Conservation (phyloP, 768 basidiomycete species). For the Clitopilus hobsonii region DNA sequence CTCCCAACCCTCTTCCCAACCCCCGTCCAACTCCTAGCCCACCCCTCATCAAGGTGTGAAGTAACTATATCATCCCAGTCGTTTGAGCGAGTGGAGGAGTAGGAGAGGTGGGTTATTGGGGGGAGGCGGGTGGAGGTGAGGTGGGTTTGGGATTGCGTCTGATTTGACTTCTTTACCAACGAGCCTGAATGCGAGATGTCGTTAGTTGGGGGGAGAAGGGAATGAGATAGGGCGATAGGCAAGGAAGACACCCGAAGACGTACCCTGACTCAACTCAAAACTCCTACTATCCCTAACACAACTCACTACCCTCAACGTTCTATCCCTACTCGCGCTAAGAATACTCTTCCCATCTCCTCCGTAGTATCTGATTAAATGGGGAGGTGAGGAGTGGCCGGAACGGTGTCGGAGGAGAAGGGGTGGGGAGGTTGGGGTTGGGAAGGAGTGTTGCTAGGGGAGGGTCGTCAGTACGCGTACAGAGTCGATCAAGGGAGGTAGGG, state of each 20-base stretch:
- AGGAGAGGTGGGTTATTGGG: conserved; percentile 71
- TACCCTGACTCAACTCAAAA: conserved; percentile 92
- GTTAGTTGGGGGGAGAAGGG: too few relatives aligned
- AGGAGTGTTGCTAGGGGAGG: conserved; percentile 85
- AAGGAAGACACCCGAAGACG: background rate
- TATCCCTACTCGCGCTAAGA: conserved; percentile 84
- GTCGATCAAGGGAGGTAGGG: too few relatives aligned
- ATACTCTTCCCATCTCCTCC: conserved; percentile 97
- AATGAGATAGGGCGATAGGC: too few relatives aligned
- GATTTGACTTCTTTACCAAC: conserved; percentile 77
- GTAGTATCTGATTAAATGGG: conserved; percentile 90
- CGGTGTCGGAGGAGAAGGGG: conserved; percentile 90
- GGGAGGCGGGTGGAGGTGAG: conserved; percentile 82
- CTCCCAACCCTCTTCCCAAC: conserved; percentile 78
- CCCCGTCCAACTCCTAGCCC: conserved; percentile 87
- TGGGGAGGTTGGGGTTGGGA: conserved; percentile 83
- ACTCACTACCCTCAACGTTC: conserved; percentile 83
- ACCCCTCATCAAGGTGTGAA: conserved; percentile 78
- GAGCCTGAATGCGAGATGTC: conserved; percentile 47
- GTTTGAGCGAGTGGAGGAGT: conserved; percentile 76
- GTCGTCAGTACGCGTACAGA: too few relatives aligned
- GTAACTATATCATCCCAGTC: conserved; percentile 98
- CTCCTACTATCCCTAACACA: conserved; percentile 94
- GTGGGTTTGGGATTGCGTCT: conserved; percentile 65
- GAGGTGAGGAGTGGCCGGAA: conserved; percentile 88